phyloP scores from a whole-genome alignment of 129 eudicot species.

The Ambrosia artemisiifolia region DNA sequence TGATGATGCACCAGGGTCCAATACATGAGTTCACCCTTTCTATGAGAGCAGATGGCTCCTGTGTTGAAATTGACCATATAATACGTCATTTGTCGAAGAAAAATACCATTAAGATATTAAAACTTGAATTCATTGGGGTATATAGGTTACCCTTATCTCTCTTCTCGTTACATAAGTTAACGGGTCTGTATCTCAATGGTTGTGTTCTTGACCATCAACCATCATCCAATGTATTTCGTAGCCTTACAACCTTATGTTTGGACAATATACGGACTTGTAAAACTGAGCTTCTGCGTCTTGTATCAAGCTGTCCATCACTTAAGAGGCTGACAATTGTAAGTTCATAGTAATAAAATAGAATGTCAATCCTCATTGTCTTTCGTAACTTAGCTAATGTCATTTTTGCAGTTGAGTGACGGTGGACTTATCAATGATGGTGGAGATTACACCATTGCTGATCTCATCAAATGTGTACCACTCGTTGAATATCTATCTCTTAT shows the following conservation, averaged over 20 bases:
- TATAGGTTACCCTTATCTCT: not conserved
- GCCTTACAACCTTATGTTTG: constrained; percentile 12
- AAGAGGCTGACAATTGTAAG: not conserved
- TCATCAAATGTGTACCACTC: not conserved
- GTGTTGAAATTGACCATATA: too few species aligned
- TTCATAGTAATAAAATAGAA: not conserved
- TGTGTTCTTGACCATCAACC: not conserved
- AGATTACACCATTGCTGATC: not conserved
- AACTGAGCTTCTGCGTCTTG: not conserved
- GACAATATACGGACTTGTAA: not conserved
- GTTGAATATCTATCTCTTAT: not conserved
- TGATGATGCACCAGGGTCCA: too few species aligned
- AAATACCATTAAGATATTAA: not conserved
- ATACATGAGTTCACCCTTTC: too few species aligned
- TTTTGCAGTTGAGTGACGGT: not conserved
- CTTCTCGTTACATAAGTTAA: constrained; percentile 13
- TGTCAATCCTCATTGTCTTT: not conserved
- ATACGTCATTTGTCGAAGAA: not conserved
- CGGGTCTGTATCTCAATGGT: not conserved
- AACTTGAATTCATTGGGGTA: not conserved
- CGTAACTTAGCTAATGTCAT: not conserved
- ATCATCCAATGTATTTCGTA: not conserved
- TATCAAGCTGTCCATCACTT: constrained; percentile 9
- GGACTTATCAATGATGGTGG: not conserved
- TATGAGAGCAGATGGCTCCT: too few species aligned